A percentile compares a stretch with the other conserved stretches of the same genome.
phyloP scores from a whole-genome alignment of 495 filamentous ascomycete species.

The Daldinia bambusicola region DNA sequence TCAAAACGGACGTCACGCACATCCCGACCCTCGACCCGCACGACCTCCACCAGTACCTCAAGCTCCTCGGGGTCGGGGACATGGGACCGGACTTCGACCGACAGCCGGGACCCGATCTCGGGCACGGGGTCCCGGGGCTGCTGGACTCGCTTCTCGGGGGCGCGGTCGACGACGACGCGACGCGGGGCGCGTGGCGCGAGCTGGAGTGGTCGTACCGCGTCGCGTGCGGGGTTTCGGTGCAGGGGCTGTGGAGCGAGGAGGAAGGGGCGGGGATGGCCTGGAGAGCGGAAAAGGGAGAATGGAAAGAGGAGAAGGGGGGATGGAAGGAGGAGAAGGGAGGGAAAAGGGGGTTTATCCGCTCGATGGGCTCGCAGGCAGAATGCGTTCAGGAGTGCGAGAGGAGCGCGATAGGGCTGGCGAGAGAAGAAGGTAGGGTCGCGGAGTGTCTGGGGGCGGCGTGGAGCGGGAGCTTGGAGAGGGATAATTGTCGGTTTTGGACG shows the following conservation, averaged over 20 bases:
- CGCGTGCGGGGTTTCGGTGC: slow-evolving; percentile 28
- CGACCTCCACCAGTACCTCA: slow-evolving; percentile 25
- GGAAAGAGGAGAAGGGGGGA: no score
- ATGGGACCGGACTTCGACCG: background rate
- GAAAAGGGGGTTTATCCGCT: no score
- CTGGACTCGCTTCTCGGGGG: background rate
- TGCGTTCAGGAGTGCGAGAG: slow-evolving; percentile 43
- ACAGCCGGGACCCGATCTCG: slow-evolving; percentile 9
- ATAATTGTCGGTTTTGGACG: slow-evolving; percentile 40
- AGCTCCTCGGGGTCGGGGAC: slow-evolving; percentile 8
- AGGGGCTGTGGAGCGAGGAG: background rate
- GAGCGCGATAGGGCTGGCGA: slow-evolving; percentile 20
- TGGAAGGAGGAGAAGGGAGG: background rate
- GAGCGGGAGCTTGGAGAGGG: background rate
- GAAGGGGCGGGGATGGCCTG: background rate
- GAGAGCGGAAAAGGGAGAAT: background rate
- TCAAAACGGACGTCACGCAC: slow-evolving; percentile 32
- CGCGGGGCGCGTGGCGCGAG: slow-evolving; percentile 13
- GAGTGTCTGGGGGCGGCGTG: slow-evolving; percentile 45
- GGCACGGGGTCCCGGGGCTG: slow-evolving; percentile 19
- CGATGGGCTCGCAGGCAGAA: background rate
- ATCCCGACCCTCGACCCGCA: slow-evolving; percentile 31
- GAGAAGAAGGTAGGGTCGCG: slow-evolving; percentile 1
- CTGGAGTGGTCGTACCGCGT: slow-evolving; percentile 41
- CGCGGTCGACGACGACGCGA: slow-evolving; percentile 29